Evolutionary conservation across 257 asterid genomes (phyloP), one percentile per base, ranked within the genome.

Genomic region (Solanum ossicruentum): DNA sequence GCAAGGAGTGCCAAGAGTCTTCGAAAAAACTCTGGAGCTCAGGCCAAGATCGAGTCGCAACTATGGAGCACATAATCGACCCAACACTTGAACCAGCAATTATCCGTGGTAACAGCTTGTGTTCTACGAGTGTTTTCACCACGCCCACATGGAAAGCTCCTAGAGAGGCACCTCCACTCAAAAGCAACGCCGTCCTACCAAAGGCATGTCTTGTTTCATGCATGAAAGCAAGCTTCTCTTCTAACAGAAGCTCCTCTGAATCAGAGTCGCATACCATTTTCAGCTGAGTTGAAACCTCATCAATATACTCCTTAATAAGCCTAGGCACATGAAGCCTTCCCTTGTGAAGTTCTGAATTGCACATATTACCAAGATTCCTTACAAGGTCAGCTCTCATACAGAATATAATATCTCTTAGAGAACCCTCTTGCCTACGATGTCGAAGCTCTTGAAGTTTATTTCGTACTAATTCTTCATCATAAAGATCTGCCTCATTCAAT

Each of bases 81-180:
- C 98, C 98, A n/a, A 93, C 97, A 72, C 98, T 94, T 6, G 98
- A 93, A 28, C 98, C 98, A 1, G 98, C 95, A 51, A 94, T 93
- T 85, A 94, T 94, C 80, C 97, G 89, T 1, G 98, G 98, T 84
- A 94, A 63, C 60, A 94, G 93, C 89, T 94, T 94, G 83, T 94
- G 95, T 51, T 92, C 98, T 2, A 94, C 98, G 85, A 94, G 81
- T 7, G 98, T 94, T 81, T 93, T 94, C 85, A 93, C 98, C 23
- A 94, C 98, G 18, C 98, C 98, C 8, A 91, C 93, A 57, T 94
- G 98, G 77, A 94, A 94, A 84, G 98, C 92, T 72, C 98, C 98
- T 52, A 94, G 90, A 8, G 98, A 93, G 81, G 98, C 98, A 8
- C 98, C 98, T 58, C 98, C 98, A 39, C 98, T 94, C 28, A 94